Evolutionary conservation across 495 filamentous ascomycete species (phyloP).

Genomic region (Aspergillus egyptiacus): DNA sequence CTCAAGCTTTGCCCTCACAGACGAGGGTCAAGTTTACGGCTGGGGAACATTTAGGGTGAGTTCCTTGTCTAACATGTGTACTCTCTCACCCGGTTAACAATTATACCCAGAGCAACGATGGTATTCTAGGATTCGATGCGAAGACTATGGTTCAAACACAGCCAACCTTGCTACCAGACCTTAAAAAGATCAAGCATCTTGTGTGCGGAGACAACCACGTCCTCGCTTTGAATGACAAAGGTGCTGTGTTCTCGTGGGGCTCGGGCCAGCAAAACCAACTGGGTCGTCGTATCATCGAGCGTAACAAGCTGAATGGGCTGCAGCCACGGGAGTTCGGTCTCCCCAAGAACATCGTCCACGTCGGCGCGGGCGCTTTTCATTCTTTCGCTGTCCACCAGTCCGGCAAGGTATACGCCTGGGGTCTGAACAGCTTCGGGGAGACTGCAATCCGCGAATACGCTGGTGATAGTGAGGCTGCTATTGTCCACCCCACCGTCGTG

Average conservation of each 20-base stretch:
- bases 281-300: constrained; percentile 55
- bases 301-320: constrained; percentile 50
- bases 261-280: constrained; percentile 59
- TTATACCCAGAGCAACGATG: constrained; percentile 46
- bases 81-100: constrained; percentile 17
- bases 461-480: constrained; percentile 56
- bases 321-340: constrained; percentile 65
- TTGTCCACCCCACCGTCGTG: constrained; percentile 55
- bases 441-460: constrained; percentile 65
- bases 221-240: constrained; percentile 53
- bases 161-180: constrained; percentile 43
- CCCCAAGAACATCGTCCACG: constrained; percentile 49
- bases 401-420: constrained; percentile 75
- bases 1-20: constrained; percentile 58
- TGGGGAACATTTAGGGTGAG: constrained; percentile 69
- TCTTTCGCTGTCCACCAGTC: constrained; percentile 67
- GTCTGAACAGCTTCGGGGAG: constrained; percentile 80
- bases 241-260: constrained; percentile 58
- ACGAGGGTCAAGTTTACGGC: constrained; percentile 60
- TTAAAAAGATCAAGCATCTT: constrained; percentile 54
- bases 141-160: constrained; percentile 37
- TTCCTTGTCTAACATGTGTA: not conserved
- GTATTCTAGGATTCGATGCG: constrained; percentile 50
- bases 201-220: constrained; percentile 55
- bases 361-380: constrained; percentile 53